Conservation (phyloP, 1,139 yeast species). For the Candida dubliniensis region DNA sequence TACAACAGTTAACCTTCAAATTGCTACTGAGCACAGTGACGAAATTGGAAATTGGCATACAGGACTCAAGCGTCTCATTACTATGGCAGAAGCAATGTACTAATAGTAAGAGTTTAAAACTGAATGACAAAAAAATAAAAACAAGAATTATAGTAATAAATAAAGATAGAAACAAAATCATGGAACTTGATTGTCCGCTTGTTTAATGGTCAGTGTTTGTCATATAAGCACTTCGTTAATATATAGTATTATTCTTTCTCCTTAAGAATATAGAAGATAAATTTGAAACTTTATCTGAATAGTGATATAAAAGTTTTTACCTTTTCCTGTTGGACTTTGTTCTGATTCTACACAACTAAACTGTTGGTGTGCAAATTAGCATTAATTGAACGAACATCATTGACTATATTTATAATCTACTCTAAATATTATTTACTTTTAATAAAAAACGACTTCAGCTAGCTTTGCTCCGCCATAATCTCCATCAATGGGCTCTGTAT, state of each 20-base stretch:
- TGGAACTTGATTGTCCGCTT: too few relatives aligned
- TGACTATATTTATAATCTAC: too few relatives aligned
- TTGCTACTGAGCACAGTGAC: constrained; percentile 64
- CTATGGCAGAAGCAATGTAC: constrained; percentile 60
- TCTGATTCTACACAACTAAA: too few relatives aligned
- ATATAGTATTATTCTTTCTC: too few relatives aligned
- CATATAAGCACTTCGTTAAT: too few relatives aligned
- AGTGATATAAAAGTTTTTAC: too few relatives aligned
- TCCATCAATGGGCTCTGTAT: constrained; percentile 33
- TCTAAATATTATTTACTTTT: constrained; percentile 14
- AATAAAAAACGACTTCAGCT: constrained; percentile 49
- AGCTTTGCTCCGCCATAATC: constrained; percentile 54
- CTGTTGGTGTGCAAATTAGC: neutral
- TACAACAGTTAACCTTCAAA: constrained; percentile 51
- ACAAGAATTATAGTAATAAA: neutral
- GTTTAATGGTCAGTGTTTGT: too few relatives aligned
- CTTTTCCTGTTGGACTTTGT: too few relatives aligned
- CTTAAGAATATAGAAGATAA: too few relatives aligned
- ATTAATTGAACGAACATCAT: neutral
- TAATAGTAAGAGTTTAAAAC: constrained; percentile 5
- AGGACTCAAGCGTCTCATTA: constrained; percentile 86
- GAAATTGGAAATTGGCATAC: constrained; percentile 93
- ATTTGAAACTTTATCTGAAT: too few relatives aligned
- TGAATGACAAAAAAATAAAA: neutral
- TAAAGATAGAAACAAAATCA: neutral